Conservation (phyloP, 176 grass and related monocot species). For the Tillandsia fasciculata region DNA sequence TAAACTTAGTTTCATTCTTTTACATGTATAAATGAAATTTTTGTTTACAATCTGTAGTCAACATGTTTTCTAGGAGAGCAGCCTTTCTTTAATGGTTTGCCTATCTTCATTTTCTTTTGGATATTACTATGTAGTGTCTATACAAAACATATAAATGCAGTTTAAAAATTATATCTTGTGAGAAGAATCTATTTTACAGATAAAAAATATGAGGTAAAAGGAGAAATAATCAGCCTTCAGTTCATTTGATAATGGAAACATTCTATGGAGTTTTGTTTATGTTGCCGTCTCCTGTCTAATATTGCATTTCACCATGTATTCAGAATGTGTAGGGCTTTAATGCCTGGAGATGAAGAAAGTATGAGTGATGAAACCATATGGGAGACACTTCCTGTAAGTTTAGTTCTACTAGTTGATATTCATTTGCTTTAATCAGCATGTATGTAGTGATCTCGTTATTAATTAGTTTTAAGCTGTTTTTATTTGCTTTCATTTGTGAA, state of each 20-base stretch:
- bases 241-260: not conserved
- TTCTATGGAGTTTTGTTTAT: not conserved
- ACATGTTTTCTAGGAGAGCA: no score
- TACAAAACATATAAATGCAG: no score
- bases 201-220: not conserved
- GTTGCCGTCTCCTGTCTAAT: not conserved
- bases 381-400: conserved; percentile 93
- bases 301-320: conserved; percentile 9
- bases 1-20: not conserved
- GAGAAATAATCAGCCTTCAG: not conserved
- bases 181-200: no score
- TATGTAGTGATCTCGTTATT: not conserved
- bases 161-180: no score
- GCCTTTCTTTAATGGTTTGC: no score
- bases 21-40: not conserved
- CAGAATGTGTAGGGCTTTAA: conserved; percentile 97
- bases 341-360: conserved; percentile 96
- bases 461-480: not conserved
- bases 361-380: conserved; percentile 89
- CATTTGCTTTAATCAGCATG: not conserved
- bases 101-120: no score
- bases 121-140: no score
- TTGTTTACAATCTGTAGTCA: no score
- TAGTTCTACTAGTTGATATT: not conserved
- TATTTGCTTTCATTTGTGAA: not conserved